A percentile compares a stretch with the other conserved stretches of the same genome.
These are phyloP conservation scores for Quercus aquifolioides DNA, from an alignment of 306 rosid species.

Conservation along the genomic window DNA sequence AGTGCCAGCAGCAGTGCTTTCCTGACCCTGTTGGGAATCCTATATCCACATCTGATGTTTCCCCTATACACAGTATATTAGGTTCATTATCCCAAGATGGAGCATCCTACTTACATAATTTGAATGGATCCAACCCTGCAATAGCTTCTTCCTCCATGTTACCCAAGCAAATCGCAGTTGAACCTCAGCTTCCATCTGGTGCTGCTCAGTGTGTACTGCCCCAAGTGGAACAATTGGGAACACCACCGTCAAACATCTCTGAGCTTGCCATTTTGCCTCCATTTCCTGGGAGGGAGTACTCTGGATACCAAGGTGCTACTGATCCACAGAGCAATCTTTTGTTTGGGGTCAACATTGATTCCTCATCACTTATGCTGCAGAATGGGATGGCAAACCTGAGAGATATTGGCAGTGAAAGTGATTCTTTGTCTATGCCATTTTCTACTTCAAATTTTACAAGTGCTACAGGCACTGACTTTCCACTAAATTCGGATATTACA, in stretches of 20 bases:
- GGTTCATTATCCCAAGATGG: constrained; percentile 78
- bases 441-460: constrained; percentile 69
- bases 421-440: constrained; percentile 52
- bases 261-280: constrained; percentile 75
- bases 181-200: constrained; percentile 72
- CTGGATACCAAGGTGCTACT: constrained; percentile 68
- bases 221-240: constrained; percentile 70
- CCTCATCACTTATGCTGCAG: constrained; percentile 74
- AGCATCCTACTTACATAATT: constrained; percentile 58
- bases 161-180: constrained; percentile 75
- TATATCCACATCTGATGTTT: constrained; percentile 50
- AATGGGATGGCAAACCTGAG: constrained; percentile 72
- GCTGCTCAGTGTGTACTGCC: constrained; percentile 63
- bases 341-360: constrained; percentile 89
- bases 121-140: constrained; percentile 54
- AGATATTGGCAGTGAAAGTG: constrained; percentile 51
- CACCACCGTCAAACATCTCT: constrained; percentile 47
- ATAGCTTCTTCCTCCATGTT: constrained; percentile 67
- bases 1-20: constrained; percentile 69
- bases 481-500: constrained; percentile 55
- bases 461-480: constrained; percentile 49
- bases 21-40: constrained; percentile 69
- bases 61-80: constrained; percentile 77
- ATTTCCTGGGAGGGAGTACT: constrained; percentile 92
- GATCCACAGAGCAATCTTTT: constrained; percentile 88